Base-by-base conservation (phyloP, 192 early-diverging fungal genomes). In the Dissophora ornata region DNA sequence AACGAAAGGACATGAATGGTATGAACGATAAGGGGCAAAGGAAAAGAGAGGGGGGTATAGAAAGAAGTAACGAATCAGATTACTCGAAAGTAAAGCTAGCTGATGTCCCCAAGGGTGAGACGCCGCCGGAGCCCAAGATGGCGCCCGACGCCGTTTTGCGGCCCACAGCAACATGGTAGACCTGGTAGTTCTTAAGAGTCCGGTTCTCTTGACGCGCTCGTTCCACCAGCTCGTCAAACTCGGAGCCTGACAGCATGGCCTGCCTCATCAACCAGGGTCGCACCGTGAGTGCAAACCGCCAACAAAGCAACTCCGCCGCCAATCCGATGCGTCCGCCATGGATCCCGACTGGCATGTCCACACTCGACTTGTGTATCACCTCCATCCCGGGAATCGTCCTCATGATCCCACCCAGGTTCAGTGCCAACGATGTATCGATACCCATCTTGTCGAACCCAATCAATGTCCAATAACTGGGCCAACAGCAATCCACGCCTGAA, bases 381-480 rank as follows among this genome's bases (percentile, higher is more conserved):
- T 77, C 58, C 45, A 77, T 57, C 4, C 59, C 73, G 1, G 65
- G 57, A 58, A 77, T 67, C n/a, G 73, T 77, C 53, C 63, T 60
- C 13, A 77, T n/a, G 36, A 77, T 77, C 25, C 73, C 73, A 2
- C 57, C 73, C n/a, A 77, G 65, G 22, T 77, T 77, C 46, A 77
- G 6, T 1, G 73, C 63, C 53, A 77, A 46, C 21, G 73, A 77
- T 0, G 73, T 67, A 21, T 77, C 73, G 30, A 77, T 77, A 10
- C 73, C 73, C 30, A 77, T 30, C 41, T 77, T 77, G 32, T 77
- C 73, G 22, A 77, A 67, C 10, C 73, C 73, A 32, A 77, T 77
- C 45, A 77, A 34, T 0, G 73, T 77, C 73, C 73, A 77, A 42
- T 77, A 77, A 21, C 73, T 77, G 2, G 73, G 73, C 73, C 73